A percentile compares a stretch with the other conserved stretches of the same genome.
Conservation (phyloP, 108 stramenopile genomes). For the Craspedostauros australis region DNA sequence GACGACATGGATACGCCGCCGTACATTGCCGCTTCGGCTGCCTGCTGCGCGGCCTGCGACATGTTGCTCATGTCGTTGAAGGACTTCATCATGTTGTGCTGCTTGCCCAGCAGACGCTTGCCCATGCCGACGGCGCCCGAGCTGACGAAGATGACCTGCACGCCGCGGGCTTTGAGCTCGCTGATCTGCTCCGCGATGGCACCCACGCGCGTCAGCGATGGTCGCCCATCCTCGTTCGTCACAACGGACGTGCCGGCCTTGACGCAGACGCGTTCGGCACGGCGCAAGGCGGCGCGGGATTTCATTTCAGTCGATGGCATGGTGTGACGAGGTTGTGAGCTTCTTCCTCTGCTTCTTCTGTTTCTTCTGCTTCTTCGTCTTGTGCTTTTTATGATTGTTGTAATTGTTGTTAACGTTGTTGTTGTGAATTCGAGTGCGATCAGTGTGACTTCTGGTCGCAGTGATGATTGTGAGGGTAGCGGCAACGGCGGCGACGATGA, state of each 20-base stretch:
- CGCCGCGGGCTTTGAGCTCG: constrained; percentile 62
- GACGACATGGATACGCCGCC: not conserved
- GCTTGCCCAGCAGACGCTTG: constrained; percentile 65
- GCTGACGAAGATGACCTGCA: constrained; percentile 77
- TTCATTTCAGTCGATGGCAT: too few relatives aligned
- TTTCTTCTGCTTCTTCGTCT: too few relatives aligned
- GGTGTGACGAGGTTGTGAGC: too few relatives aligned
- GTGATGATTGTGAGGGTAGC: too few relatives aligned
- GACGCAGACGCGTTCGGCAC: constrained; percentile 67
- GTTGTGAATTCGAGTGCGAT: too few relatives aligned
- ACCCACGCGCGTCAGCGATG: constrained; percentile 82
- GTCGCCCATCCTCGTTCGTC: constrained; percentile 81
- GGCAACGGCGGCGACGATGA: too few relatives aligned
- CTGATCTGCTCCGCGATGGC: constrained; percentile 87
- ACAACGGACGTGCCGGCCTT: constrained; percentile 90
- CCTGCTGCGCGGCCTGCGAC: not conserved
- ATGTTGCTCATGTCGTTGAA: constrained; percentile 40
- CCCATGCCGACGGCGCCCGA: constrained; percentile 86
- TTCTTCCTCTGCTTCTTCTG: too few relatives aligned
- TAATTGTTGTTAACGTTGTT: too few relatives aligned
- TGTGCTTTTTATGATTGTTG: too few relatives aligned
- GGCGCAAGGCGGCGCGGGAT: constrained; percentile 50
- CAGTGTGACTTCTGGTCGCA: too few relatives aligned
- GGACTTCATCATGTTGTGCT: constrained; percentile 56
- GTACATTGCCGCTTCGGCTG: not conserved